Evolutionary conservation across 2,329 filamentous ascomycete genomes (phyloP).

Genomic region (Fusarium sp.): DNA sequence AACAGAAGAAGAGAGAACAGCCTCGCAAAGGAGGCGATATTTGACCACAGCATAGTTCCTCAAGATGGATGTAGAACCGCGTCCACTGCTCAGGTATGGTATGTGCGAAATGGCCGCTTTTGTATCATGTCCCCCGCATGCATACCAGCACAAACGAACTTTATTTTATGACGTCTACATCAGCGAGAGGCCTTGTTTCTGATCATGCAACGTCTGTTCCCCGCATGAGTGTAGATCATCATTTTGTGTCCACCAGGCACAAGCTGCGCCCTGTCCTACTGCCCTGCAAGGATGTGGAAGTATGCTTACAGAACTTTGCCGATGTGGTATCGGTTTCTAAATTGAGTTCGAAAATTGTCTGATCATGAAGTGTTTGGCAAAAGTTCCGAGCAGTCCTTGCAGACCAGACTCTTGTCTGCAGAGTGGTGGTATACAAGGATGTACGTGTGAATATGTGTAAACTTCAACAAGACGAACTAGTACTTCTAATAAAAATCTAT

Average conservation of each 20-base stretch:
- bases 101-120: not conserved
- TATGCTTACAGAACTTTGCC: conserved; percentile 2
- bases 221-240: conserved; percentile 21
- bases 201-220: conserved; percentile 3
- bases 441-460: no score
- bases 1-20: not conserved
- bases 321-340: conserved; percentile 18
- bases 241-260: not conserved
- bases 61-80: not conserved
- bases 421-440: no score
- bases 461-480: no score
- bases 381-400: not conserved
- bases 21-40: not conserved
- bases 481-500: no score
- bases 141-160: not conserved
- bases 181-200: not conserved
- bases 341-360: not conserved
- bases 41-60: conserved; percentile 20
- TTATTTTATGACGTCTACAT: conserved; percentile 19
- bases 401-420: not conserved
- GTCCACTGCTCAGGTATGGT: not conserved
- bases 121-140: conserved; percentile 9
- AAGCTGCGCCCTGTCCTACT: not conserved
- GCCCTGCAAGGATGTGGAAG: conserved; percentile 9
- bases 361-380: conserved; percentile 5